Conservation (phyloP, 306 rosid species). For the Abrus precatorius region DNA sequence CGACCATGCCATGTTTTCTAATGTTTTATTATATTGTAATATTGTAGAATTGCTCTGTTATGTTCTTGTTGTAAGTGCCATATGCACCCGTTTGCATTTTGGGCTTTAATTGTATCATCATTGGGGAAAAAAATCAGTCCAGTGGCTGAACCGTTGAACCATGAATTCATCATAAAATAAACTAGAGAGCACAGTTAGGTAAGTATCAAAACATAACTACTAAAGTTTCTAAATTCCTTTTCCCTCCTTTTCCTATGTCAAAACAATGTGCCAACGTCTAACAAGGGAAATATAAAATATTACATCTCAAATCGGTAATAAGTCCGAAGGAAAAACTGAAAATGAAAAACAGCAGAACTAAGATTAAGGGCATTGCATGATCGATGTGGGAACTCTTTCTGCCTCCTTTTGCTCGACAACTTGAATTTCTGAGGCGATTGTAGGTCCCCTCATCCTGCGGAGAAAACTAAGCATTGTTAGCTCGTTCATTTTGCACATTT, state of each 20-base stretch:
- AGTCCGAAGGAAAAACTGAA: neutral
- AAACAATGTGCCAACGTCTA: conserved; percentile 31
- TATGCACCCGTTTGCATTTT: no score
- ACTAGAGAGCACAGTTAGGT: neutral
- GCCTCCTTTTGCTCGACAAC: conserved; percentile 41
- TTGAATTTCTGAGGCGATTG: conserved; percentile 34
- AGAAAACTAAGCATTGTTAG: conserved; percentile 10
- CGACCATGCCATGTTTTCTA: no score
- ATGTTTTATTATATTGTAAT: no score
- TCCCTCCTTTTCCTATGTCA: conserved; percentile 22
- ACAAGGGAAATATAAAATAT: conserved; percentile 14
- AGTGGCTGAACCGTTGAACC: neutral
- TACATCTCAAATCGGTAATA: conserved; percentile 15
- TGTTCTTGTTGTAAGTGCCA: no score
- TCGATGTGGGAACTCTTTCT: conserved; percentile 27
- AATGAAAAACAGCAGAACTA: conserved; percentile 24
- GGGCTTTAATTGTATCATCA: no score
- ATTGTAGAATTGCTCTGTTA: no score
- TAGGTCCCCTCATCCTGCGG: conserved; percentile 47
- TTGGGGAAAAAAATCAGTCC: no score
- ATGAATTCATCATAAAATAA: conserved; percentile 15
- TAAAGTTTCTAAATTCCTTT: neutral
- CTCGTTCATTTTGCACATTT: conserved; percentile 18
- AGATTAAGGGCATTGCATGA: conserved; percentile 25
- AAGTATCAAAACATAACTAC: neutral